Evolutionary conservation across 805 yeast genomes (phyloP).

Genomic region (Barnettozyma californica): DNA sequence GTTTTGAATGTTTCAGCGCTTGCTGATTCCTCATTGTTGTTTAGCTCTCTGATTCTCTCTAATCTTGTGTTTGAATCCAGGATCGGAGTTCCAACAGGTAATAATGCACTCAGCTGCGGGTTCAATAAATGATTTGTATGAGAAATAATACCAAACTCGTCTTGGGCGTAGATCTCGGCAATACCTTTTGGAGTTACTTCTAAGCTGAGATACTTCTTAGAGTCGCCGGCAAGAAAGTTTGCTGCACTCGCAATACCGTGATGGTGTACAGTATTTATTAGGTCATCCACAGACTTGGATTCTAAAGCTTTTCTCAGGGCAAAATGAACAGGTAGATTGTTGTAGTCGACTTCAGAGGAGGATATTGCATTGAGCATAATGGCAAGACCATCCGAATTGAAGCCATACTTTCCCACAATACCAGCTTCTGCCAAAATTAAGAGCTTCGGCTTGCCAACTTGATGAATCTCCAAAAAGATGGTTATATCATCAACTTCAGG

Average conservation of each 20-base stretch:
- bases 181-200: neutral
- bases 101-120: neutral
- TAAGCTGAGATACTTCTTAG: neutral
- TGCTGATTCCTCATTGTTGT: slow-evolving; percentile 5
- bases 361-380: slow-evolving; percentile 13
- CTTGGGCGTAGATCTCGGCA: neutral
- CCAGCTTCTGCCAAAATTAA: slow-evolving; percentile 25
- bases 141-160: neutral
- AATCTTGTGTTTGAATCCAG: neutral
- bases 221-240: neutral
- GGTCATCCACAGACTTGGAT: too few species aligned
- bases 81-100: neutral
- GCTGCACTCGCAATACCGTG: neutral
- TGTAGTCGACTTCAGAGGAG: neutral
- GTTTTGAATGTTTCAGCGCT: slow-evolving; percentile 11
- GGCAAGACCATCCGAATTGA: slow-evolving; percentile 18
- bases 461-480: slow-evolving; percentile 24
- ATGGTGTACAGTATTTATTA: neutral
- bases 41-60: neutral
- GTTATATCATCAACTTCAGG: slow-evolving; percentile 20
- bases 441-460: slow-evolving; percentile 20
- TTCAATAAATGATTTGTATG: neutral
- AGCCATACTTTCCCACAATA: slow-evolving; percentile 24
- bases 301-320: too few species aligned
- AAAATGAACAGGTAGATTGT: neutral